Conservation (phyloP, 2,329 filamentous ascomycete genomes). For the Knufia fluminis region DNA sequence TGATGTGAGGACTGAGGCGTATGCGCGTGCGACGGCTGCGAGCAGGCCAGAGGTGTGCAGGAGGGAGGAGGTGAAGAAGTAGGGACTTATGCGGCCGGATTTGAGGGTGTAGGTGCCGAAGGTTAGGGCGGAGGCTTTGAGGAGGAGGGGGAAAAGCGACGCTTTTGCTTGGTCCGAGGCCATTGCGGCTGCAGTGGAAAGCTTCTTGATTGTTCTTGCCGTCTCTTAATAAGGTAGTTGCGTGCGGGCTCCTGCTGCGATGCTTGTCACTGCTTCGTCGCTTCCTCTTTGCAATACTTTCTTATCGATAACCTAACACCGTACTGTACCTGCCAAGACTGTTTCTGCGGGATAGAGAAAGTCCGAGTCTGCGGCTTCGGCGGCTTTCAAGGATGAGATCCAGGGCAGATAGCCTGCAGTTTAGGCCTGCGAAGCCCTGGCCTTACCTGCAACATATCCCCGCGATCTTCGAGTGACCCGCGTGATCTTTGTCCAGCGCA, state of each 20-base stretch:
- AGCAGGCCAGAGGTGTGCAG: slow-evolving; percentile 77
- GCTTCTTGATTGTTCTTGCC: no score
- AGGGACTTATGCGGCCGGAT: slow-evolving; percentile 79
- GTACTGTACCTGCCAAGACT: neutral
- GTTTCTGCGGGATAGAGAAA: neutral
- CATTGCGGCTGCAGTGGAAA: slow-evolving; percentile 10
- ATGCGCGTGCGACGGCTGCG: slow-evolving; percentile 68
- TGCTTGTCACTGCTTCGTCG: neutral
- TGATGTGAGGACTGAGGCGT: slow-evolving; percentile 54
- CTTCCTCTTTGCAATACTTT: neutral
- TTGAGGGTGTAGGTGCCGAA: slow-evolving; percentile 60
- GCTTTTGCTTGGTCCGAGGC: slow-evolving; percentile 25
- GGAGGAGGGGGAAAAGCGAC: slow-evolving; percentile 30
- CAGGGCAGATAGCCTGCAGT: no score
- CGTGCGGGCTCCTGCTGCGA: no score
- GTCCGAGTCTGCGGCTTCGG: neutral
- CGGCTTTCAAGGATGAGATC: neutral
- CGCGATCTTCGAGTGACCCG: neutral
- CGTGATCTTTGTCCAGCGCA: neutral
- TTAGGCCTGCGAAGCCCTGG: neutral
- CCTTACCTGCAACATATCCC: neutral
- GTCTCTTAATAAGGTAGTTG: no score
- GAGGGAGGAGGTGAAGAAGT: slow-evolving; percentile 95
- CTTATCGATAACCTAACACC: neutral
- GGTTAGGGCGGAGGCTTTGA: slow-evolving; percentile 33